phyloP scores from a whole-genome alignment of 495 filamentous ascomycete species.

The Aspergillus kassunensis region DNA sequence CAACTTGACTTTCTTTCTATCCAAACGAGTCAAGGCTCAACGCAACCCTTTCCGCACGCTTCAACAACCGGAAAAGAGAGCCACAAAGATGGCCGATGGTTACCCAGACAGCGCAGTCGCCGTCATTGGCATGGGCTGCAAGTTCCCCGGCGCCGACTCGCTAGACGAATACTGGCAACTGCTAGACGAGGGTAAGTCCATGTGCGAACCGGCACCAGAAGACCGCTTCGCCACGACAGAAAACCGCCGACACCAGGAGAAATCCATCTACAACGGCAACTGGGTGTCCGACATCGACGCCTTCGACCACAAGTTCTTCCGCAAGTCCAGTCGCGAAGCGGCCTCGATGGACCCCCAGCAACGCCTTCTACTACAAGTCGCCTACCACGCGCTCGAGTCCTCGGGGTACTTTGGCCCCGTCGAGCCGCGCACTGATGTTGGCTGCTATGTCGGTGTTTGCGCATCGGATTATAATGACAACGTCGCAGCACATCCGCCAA shows the following conservation, averaged over 20 bases:
- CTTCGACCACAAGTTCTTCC: conserved; percentile 53
- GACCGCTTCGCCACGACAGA: conserved; percentile 31
- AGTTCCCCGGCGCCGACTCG: conserved; percentile 42
- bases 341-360: conserved; percentile 48
- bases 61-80: too few relatives aligned
- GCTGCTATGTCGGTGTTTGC: conserved; percentile 26
- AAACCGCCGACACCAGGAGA: conserved; percentile 21
- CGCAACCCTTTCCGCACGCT: too few relatives aligned
- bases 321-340: conserved; percentile 38
- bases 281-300: conserved; percentile 38
- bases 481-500: conserved; percentile 25
- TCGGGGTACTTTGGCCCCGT: conserved; percentile 29
- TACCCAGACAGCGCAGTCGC: too few relatives aligned
- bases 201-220: conserved; percentile 28
- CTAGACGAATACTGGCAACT: conserved; percentile 40
- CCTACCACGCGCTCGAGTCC: conserved; percentile 46
- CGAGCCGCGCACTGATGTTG: conserved; percentile 17
- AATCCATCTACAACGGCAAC: conserved; percentile 46
- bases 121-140: too few relatives aligned
- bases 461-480: conserved; percentile 33
- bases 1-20: too few relatives aligned
- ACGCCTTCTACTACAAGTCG: conserved; percentile 38
- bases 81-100: too few relatives aligned
- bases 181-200: conserved; percentile 33
- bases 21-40: too few relatives aligned